Base-by-base conservation (phyloP, 2,329 filamentous ascomycete species). In the Colletotrichum cereale region DNA sequence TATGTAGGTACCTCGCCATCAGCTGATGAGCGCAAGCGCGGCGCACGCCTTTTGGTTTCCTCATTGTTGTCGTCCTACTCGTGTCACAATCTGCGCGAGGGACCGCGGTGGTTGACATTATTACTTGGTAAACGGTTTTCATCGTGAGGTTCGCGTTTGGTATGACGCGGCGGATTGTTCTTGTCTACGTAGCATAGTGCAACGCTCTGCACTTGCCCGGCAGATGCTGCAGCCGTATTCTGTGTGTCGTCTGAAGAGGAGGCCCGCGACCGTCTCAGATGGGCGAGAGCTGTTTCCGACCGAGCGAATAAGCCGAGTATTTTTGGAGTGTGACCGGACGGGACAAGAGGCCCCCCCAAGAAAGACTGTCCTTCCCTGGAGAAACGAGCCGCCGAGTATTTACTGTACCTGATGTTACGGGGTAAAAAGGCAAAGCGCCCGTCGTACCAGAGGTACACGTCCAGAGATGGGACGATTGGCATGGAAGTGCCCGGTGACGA, bases 191-290 rank as follows among this genome's bases (percentile, higher is more conserved):
- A 42, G 40, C 40, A 42, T 42, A n/a, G 38, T 40, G 38, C 38
- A 24, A 5, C 31, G 26, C 24, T 38, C 36, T 14, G 38, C 56
- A 58, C 11, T n/a, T 34, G 26, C 10, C 50, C 21, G 29, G 29
- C 50, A 34, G 50, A n/a, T 34, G 50, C 29, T 34, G 50, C 29
- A 12, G 10, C 29, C 29, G 29, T 21, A 11, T 40, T 18, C 53
- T 50, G 48, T 29, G 69, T 63, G 60, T 64, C 69, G 69, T 71
- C 69, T 42, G 69, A 71, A 63, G 31, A 24, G 40, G 44, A 63
- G 29, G 58, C 65, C 69, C 67, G 65, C 65, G 69, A 68, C 69
- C 53, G 69, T 71, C 69, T 71, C 65, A 64, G 65, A 71, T 64
- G 69, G 42, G 58, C 31, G 42, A 62, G 53, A 47, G 52, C 58